Evolutionary conservation across 768 basidiomycete genomes (phyloP), one percentile per base, ranked within the genome.

Genomic region (Heimioporus sp.): DNA sequence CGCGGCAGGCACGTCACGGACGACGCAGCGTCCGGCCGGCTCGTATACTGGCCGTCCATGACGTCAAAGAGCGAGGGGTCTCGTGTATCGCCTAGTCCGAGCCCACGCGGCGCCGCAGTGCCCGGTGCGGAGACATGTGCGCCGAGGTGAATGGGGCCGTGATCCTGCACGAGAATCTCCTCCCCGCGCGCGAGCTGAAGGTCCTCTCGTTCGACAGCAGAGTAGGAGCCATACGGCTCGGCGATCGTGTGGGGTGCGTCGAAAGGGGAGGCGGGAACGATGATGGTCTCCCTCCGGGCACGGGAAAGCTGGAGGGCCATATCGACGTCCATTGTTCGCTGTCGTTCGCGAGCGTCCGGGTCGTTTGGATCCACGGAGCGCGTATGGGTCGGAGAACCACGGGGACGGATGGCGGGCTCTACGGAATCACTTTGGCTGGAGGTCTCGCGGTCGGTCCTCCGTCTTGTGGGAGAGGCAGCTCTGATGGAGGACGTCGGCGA

Each of bases 241-340:
- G 63, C 36, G 16, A 67, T 67, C 7, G 62, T 69, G 58, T 46
- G 71, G 53, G 60, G 70, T 48, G 9, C 46, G n/a, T 62, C 64
- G 24, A 63, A 70, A 19, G 73, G 68, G 12, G 73, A 58, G 21
- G 76, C 65, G 1, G 74, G 69, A 11, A 62, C 64, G 5, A 72
- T 67, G 8, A 82, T 61, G 0, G 86, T 86, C 46, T 83, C 83
- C 53, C 85, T 76, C 19, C 90, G 80, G 1, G 87, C 88, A 19
- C 81, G 77, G 20, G 86, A 87, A 38, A 88, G 80, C 31, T 88
- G 86, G 65, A 90, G 79, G 48, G 89, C 91, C 88, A 92, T 92
- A 62, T 95, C 93, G 1, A 90, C 90, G 62, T 98, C 95, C 86
- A 97, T 90, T 7, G 91, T 85, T 34, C 89, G 81, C 74, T 98